A percentile compares a stretch with the other conserved stretches of the same genome.
Conservation (phyloP, 2,329 filamentous ascomycete species). For the Beauveria varroae region DNA sequence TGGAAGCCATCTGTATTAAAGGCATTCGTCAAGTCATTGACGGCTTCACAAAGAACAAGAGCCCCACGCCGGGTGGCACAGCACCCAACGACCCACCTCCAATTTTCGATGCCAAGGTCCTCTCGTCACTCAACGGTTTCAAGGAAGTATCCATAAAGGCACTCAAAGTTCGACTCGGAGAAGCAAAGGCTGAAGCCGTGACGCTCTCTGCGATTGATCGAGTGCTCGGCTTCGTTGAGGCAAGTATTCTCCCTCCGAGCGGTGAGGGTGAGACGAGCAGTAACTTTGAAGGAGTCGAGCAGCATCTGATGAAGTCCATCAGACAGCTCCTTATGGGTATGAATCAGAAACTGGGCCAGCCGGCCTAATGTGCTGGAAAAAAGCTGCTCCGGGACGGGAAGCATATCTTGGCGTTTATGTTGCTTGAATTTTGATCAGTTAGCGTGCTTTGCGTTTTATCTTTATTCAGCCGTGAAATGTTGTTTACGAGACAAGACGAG, state of each 20-base stretch:
- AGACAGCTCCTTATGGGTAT: conserved; percentile 31
- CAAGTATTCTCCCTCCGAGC: conserved; percentile 31
- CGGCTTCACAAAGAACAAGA: conserved; percentile 33
- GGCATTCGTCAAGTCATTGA: conserved; percentile 35
- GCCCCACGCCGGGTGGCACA: conserved; percentile 24
- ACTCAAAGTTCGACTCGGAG: conserved; percentile 32
- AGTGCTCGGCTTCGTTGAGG: conserved; percentile 39
- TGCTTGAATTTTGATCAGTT: background rate
- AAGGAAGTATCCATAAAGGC: conserved; percentile 38
- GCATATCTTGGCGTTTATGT: background rate
- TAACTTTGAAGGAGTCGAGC: conserved; percentile 33
- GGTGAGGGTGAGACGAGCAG: conserved; percentile 25
- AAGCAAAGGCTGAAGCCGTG: conserved; percentile 36
- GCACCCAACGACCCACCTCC: conserved; percentile 20
- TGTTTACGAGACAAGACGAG: background rate
- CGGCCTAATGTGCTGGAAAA: background rate
- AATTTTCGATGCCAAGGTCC: conserved; percentile 32
- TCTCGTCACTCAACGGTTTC: conserved; percentile 35
- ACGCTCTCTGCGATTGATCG: conserved; percentile 44
- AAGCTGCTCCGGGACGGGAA: background rate
- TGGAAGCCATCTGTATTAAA: conserved; percentile 40
- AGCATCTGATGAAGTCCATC: conserved; percentile 34
- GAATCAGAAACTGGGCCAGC: conserved; percentile 27
- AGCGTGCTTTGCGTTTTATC: conserved; percentile 3
- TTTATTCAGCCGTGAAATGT: conserved; percentile 1